Evolutionary conservation across 2,329 filamentous ascomycete species (phyloP).

Genomic region (Fusarium aywerte): DNA sequence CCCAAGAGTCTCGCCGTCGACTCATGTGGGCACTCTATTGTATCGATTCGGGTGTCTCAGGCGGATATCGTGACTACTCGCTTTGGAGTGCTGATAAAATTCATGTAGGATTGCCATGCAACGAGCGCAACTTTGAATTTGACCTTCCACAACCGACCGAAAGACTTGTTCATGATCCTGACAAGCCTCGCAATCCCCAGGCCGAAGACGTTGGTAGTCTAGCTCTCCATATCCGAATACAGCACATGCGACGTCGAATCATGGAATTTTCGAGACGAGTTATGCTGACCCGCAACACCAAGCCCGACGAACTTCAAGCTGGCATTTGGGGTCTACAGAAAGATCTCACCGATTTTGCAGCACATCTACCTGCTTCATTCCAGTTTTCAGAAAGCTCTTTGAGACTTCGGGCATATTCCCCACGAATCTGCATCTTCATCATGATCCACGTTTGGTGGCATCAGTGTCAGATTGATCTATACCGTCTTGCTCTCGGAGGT

Average conservation of each 20-base stretch:
- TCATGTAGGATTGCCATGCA: conserved; percentile 56
- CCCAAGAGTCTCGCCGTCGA: conserved; percentile 56
- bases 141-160: conserved; percentile 67
- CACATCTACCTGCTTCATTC: conserved; percentile 64
- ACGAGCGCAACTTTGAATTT: conserved; percentile 63
- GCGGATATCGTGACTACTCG: conserved; percentile 58
- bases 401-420: conserved; percentile 66
- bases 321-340: conserved; percentile 60
- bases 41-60: conserved; percentile 56
- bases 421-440: conserved; percentile 66
- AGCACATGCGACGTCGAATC: conserved; percentile 65
- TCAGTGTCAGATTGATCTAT: conserved; percentile 68
- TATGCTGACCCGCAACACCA: conserved; percentile 52
- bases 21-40: conserved; percentile 59
- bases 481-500: conserved; percentile 63
- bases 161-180: conserved; percentile 58
- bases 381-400: conserved; percentile 68
- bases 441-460: conserved; percentile 71
- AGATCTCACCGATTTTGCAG: conserved; percentile 64
- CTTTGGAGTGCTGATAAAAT: conserved; percentile 57
- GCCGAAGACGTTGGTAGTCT: conserved; percentile 66
- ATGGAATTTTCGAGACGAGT: conserved; percentile 63
- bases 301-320: conserved; percentile 56
- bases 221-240: conserved; percentile 66
- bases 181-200: conserved; percentile 50